Evolutionary conservation across 1,284 basidiomycete species (phyloP).

Genomic region (Crepidotus sp.): DNA sequence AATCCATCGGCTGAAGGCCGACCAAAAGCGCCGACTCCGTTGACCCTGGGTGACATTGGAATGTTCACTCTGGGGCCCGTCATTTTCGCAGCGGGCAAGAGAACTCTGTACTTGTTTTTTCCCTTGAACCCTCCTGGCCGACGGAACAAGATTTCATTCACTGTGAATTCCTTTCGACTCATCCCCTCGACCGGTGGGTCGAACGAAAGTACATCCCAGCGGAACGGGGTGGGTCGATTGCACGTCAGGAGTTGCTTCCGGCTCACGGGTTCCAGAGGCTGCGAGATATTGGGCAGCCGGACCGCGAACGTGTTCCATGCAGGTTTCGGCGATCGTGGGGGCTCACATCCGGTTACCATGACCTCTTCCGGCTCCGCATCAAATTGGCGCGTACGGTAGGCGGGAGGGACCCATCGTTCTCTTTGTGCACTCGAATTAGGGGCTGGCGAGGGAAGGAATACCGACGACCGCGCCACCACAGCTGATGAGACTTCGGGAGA

Average conservation of each 20-base stretch:
- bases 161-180: conserved; percentile 48
- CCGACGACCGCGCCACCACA: conserved; percentile 14
- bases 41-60: conserved; percentile 28
- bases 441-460: conserved; percentile 15
- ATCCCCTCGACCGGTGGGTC: conserved; percentile 67
- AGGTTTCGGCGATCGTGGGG: conserved; percentile 44
- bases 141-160: conserved; percentile 66
- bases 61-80: conserved; percentile 37
- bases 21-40: conserved; percentile 35
- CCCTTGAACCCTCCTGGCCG: conserved; percentile 37
- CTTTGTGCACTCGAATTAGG: conserved; percentile 15
- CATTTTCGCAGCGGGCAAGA: conserved; percentile 36
- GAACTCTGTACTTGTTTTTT: conserved; percentile 43
- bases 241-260: conserved; percentile 38
- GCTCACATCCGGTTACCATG: conserved; percentile 44
- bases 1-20: conserved; percentile 43
- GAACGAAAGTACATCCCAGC: conserved; percentile 67
- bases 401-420: conserved; percentile 50
- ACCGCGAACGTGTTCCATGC: conserved; percentile 50
- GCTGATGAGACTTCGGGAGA: conserved; percentile 21
- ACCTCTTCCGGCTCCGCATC: conserved; percentile 36
- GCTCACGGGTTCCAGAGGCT: conserved; percentile 33
- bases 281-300: conserved; percentile 44
- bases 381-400: conserved; percentile 33
- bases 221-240: conserved; percentile 34